Conservation (phyloP, 1,284 basidiomycete genomes). For the Rhodotorula sp. region DNA sequence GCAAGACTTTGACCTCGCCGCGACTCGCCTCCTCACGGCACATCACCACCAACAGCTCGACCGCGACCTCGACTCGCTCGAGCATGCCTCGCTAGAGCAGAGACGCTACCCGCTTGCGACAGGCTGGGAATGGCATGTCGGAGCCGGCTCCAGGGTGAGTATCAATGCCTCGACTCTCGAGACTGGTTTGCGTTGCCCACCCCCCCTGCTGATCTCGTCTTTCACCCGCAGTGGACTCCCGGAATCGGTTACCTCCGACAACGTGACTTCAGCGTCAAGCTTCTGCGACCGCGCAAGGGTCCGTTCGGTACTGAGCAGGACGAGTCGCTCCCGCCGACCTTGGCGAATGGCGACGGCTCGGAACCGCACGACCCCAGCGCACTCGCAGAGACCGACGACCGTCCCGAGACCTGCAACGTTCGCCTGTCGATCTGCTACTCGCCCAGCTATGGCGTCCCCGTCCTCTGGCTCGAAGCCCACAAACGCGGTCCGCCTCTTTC, state of each 20-base stretch:
- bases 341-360: not conserved
- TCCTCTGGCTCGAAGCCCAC: conserved; percentile 71
- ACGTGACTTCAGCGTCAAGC: not conserved
- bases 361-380: no score
- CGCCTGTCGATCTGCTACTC: conserved; percentile 68
- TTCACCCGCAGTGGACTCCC: conserved; percentile 6
- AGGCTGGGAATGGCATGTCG: not conserved
- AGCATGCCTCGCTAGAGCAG: not conserved
- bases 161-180: no score
- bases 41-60: not conserved
- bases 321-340: not conserved
- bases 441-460: conserved; percentile 69
- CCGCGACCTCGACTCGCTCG: not conserved
- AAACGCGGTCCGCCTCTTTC: conserved; percentile 32
- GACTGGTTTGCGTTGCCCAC: no score
- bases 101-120: not conserved
- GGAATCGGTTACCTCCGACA: not conserved
- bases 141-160: not conserved
- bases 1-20: not conserved
- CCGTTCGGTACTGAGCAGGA: not conserved
- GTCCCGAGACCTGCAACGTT: conserved; percentile 20
- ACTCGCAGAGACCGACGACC: not conserved
- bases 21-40: not conserved
- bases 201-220: fast-evolving
- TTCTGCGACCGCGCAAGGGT: not conserved